A percentile compares a stretch with the other conserved stretches of the same genome.
phyloP scores from a whole-genome alignment of 2,329 filamentous ascomycete species.

The Trichoderma aggressivum region DNA sequence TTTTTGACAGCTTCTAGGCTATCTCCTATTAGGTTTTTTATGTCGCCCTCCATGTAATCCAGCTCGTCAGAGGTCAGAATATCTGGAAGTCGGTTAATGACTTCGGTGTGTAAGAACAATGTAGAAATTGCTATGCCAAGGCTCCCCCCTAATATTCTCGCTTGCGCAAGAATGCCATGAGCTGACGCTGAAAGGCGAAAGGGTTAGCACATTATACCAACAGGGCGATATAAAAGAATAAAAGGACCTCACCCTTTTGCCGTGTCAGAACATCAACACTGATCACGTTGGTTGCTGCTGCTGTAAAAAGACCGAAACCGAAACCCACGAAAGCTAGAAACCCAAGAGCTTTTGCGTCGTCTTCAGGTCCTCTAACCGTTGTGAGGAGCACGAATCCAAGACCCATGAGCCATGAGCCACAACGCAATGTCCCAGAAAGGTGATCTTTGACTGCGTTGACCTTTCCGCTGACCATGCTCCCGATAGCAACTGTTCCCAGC shows the following conservation, averaged over 20 bases:
- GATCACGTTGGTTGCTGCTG: slow-evolving; percentile 47
- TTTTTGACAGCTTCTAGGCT: slow-evolving; percentile 34
- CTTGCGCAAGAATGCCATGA: slow-evolving; percentile 51
- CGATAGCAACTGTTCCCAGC: slow-evolving; percentile 46
- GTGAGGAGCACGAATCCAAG: slow-evolving; percentile 48
- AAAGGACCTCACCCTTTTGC: slow-evolving; percentile 42
- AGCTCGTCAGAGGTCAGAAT: slow-evolving; percentile 30
- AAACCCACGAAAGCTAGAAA: slow-evolving; percentile 51
- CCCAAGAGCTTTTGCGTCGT: slow-evolving; percentile 47
- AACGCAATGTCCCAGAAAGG: slow-evolving; percentile 42
- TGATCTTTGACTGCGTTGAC: slow-evolving; percentile 42
- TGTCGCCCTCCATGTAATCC: slow-evolving; percentile 25
- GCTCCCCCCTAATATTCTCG: slow-evolving; percentile 51
- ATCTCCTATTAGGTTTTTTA: slow-evolving; percentile 24
- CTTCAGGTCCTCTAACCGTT: slow-evolving; percentile 30
- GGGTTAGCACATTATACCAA: slow-evolving; percentile 19
- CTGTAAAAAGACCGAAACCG: slow-evolving; percentile 49
- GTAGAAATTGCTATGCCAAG: slow-evolving; percentile 53
- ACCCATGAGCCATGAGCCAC: slow-evolving; percentile 41
- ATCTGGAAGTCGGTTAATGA: slow-evolving; percentile 28
- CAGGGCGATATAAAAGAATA: background rate
- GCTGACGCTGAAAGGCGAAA: slow-evolving; percentile 40
- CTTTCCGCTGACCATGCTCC: slow-evolving; percentile 41
- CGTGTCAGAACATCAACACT: slow-evolving; percentile 39
- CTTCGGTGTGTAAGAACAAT: slow-evolving; percentile 39